Percentiles rank a stretch among this genome's conserved stretches.
These are phyloP conservation scores for Volvariella surrecta DNA, from an alignment of 1,284 basidiomycete species.

Conservation along the genomic window DNA sequence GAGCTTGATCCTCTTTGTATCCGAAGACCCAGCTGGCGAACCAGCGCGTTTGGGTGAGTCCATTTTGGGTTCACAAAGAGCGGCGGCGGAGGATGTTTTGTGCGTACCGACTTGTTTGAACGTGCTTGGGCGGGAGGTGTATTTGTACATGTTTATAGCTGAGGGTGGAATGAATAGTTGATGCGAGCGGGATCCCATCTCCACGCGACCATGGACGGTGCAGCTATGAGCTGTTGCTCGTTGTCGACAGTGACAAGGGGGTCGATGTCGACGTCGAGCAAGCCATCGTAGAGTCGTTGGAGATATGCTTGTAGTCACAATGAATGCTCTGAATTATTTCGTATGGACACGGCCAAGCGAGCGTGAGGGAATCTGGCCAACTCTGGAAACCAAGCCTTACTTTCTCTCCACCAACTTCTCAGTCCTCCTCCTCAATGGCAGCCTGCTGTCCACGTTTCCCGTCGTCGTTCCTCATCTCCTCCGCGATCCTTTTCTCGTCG, in stretches of 20 bases:
- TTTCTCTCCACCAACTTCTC: neutral
- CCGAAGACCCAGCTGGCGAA: conserved; percentile 51
- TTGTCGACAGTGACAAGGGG: no score
- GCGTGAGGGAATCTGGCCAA: no score
- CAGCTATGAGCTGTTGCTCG: no score
- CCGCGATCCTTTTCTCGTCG: conserved; percentile 13
- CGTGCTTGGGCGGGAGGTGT: neutral
- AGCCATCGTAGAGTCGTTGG: no score
- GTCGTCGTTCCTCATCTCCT: conserved; percentile 14
- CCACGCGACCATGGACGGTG: no score
- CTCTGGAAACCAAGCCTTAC: no score
- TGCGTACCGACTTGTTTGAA: neutral
- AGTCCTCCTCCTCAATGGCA: neutral
- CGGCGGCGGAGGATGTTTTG: neutral
- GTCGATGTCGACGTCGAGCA: no score
- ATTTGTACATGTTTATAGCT: neutral
- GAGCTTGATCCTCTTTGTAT: conserved; percentile 58
- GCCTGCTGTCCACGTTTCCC: conserved; percentile 12
- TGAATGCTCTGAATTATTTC: no score
- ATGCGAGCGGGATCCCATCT: no score
- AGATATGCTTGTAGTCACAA: no score
- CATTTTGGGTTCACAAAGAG: conserved; percentile 25
- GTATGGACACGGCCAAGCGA: no score
- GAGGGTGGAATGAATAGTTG: no score
- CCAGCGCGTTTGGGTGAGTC: conserved; percentile 69